These are phyloP conservation scores for Camillea tinctor DNA, from an alignment of 2,329 filamentous ascomycete species.

Conservation along the genomic window DNA sequence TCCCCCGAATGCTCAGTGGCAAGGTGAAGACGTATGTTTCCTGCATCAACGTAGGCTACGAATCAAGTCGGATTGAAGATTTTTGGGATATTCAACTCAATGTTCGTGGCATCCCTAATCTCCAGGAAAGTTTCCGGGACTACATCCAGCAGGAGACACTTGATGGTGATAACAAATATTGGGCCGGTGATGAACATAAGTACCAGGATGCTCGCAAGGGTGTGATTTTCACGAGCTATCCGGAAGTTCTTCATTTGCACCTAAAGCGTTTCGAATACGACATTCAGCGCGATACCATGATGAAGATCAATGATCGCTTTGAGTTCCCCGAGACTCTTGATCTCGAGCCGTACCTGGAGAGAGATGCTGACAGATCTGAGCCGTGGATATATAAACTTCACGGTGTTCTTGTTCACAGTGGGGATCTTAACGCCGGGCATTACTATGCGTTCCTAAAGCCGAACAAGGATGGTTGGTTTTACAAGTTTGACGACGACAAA, in stretches of 20 bases:
- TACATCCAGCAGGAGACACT: conserved; percentile 96
- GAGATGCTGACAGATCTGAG: conserved; percentile 83
- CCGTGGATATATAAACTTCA: conserved; percentile 91
- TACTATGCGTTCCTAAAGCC: conserved; percentile 98
- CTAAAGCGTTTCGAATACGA: conserved; percentile 98
- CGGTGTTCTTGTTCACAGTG: conserved; percentile 92
- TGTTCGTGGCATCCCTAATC: conserved; percentile 86
- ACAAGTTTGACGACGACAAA: conserved; percentile 95
- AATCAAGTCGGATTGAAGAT: conserved; percentile 92
- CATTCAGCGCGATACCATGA: conserved; percentile 93
- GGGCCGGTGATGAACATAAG: conserved; percentile 83
- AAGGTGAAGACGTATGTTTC: conserved; percentile 99
- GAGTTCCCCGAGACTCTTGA: conserved; percentile 85
- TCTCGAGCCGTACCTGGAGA: conserved; percentile 81
- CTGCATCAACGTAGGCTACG: conserved; percentile 97
- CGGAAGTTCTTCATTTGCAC: conserved; percentile 89
- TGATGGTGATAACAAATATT: conserved; percentile 98
- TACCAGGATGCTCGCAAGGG: conserved; percentile 97
- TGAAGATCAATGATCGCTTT: conserved; percentile 95
- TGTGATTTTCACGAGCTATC: conserved; percentile 94
- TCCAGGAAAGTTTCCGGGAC: conserved; percentile 93
- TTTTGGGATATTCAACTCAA: conserved; percentile 99
- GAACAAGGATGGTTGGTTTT: conserved; percentile 88
- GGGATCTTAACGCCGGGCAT: conserved; percentile 94
- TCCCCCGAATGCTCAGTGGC: conserved; percentile 89